Conservation (phyloP, 2,329 filamentous ascomycete genomes). For the Alternaria novae-zelandiae region DNA sequence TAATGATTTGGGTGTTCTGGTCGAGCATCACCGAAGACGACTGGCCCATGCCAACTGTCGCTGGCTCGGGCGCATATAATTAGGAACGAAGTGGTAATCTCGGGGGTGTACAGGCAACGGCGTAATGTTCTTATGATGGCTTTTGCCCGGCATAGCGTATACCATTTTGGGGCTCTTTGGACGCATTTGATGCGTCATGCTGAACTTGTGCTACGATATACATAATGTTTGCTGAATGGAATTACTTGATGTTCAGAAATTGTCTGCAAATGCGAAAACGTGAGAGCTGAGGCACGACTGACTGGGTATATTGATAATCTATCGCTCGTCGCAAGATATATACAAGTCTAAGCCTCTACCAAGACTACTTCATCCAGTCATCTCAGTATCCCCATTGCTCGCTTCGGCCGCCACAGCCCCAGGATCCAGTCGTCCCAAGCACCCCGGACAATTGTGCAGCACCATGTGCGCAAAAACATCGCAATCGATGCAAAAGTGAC, state of each 20-base stretch:
- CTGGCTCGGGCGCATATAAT: slow-evolving; percentile 50
- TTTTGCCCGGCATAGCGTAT: slow-evolving; percentile 48
- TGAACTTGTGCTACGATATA: slow-evolving; percentile 38
- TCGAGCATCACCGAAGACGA: slow-evolving; percentile 99
- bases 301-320: neutral
- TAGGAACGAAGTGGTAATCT: slow-evolving; percentile 18
- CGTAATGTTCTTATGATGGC: slow-evolving; percentile 47
- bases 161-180: slow-evolving; percentile 43
- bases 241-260: neutral
- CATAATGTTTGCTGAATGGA: slow-evolving; percentile 41
- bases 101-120: slow-evolving; percentile 28
- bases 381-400: slow-evolving; percentile 37
- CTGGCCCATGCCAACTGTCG: slow-evolving; percentile 72
- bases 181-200: slow-evolving; percentile 34
- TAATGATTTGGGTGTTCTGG: slow-evolving; percentile 94
- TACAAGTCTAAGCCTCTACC: neutral
- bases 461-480: slow-evolving; percentile 95
- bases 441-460: slow-evolving; percentile 94
- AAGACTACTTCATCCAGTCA: slow-evolving; percentile 26
- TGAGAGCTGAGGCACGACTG: neutral
- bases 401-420: slow-evolving; percentile 4
- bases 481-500: slow-evolving; percentile 98
- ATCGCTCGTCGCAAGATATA: neutral
- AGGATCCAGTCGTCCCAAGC: slow-evolving; percentile 61
- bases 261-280: neutral